phyloP scores from a whole-genome alignment of 2,329 filamentous ascomycete species.

The Xylaria sp. region DNA sequence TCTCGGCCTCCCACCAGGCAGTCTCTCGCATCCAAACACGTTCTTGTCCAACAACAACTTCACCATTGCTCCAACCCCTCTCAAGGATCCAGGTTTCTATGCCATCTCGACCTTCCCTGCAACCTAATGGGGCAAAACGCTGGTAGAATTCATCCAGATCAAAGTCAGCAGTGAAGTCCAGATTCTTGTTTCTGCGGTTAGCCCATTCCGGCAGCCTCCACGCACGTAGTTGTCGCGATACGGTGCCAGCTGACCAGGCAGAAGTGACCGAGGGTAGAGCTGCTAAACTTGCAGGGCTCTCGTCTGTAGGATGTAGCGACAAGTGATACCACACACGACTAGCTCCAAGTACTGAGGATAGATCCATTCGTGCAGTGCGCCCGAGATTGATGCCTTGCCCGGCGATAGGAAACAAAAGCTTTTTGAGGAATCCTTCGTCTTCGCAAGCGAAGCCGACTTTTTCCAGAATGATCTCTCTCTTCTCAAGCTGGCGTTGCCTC shows the following conservation, averaged over 20 bases:
- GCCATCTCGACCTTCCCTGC: slow-evolving; percentile 88
- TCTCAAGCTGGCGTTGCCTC: slow-evolving; percentile 81
- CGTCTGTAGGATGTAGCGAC: slow-evolving; percentile 89
- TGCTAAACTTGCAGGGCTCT: slow-evolving; percentile 79
- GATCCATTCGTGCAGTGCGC: slow-evolving; percentile 79
- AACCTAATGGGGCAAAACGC: slow-evolving; percentile 85
- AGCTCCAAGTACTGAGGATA: slow-evolving; percentile 77
- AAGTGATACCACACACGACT: slow-evolving; percentile 97
- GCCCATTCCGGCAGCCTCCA: slow-evolving; percentile 98
- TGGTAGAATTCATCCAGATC: slow-evolving; percentile 91
- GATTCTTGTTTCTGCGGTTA: slow-evolving; percentile 86
- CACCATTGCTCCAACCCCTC: slow-evolving; percentile 97
- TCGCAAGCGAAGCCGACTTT: slow-evolving; percentile 86
- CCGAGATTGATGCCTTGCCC: slow-evolving; percentile 85
- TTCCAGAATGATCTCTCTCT: slow-evolving; percentile 83
- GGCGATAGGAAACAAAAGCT: slow-evolving; percentile 80
- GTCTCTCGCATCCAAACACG: slow-evolving; percentile 94
- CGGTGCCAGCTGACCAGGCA: slow-evolving; percentile 90
- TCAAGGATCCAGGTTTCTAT: slow-evolving; percentile 95
- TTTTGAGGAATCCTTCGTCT: slow-evolving; percentile 82
- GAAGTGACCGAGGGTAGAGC: slow-evolving; percentile 77
- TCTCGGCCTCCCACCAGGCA: slow-evolving; percentile 98
- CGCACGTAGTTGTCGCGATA: slow-evolving; percentile 90
- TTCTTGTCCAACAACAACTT: slow-evolving; percentile 89
- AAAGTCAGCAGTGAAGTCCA: slow-evolving; percentile 97